These are phyloP conservation scores for Pogostemon cablin DNA, from an alignment of 257 asterid species.

Conservation along the genomic window DNA sequence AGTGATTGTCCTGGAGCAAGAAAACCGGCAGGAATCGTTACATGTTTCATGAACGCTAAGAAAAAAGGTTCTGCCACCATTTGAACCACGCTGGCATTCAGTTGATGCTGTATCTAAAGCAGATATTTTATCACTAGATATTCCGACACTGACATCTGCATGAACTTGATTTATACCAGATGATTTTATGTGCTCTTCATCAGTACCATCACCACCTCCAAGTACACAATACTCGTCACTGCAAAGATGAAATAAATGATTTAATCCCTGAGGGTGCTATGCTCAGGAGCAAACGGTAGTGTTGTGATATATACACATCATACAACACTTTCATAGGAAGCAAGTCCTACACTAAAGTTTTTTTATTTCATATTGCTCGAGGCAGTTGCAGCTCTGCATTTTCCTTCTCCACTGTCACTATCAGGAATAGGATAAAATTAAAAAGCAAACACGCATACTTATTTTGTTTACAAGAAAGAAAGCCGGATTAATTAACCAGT, in stretches of 20 bases:
- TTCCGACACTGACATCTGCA: slow-evolving; percentile 62
- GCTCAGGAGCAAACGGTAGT: background rate
- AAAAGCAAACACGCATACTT: background rate
- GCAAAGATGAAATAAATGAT: slow-evolving; percentile 30
- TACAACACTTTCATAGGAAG: slow-evolving; percentile 3
- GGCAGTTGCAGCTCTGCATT: background rate
- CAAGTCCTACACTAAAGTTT: background rate
- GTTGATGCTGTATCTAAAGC: slow-evolving; percentile 51
- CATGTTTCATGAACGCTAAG: slow-evolving; percentile 60
- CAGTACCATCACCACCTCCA: slow-evolving; percentile 42
- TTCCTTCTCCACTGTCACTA: slow-evolving; percentile 8
- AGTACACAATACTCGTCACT: slow-evolving; percentile 64
- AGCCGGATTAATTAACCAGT: background rate
- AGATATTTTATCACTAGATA: slow-evolving; percentile 50
- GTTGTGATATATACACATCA: background rate
- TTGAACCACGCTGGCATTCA: slow-evolving; percentile 49
- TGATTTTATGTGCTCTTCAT: slow-evolving; percentile 24
- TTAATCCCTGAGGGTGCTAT: slow-evolving; percentile 24
- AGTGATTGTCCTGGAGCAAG: slow-evolving; percentile 81
- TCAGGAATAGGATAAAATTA: background rate
- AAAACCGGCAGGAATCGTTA: slow-evolving; percentile 57
- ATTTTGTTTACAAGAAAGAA: too few relatives aligned
- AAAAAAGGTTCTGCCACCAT: slow-evolving; percentile 51
- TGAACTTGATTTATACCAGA: slow-evolving; percentile 37
- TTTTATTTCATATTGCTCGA: background rate